Evolutionary conservation across 2,329 filamentous ascomycete species (phyloP), one percentile per base, ranked within the genome.

Genomic region (Colletotrichum melonis): DNA sequence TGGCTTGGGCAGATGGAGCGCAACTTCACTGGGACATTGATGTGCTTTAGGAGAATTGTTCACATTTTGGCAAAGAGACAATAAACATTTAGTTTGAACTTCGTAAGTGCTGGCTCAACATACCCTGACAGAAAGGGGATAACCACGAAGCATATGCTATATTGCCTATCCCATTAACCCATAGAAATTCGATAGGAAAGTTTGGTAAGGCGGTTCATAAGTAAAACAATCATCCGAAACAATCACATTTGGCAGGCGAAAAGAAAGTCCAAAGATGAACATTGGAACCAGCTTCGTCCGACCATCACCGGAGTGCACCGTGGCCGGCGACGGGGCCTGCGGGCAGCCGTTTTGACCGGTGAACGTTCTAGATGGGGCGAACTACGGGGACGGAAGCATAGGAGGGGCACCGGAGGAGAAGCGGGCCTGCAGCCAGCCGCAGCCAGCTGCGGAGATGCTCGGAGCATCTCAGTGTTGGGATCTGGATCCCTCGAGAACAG

Each of bases 381-480:
- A 49, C 42, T n/a, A 49, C 42, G 19, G 67, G 67, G 6, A 52
- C 26, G 28, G 52, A 35, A 22, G 24, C 7, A 3, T n/a, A n/a
- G 60, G 60, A 60, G 35, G 63, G 49, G 32, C 22, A 55, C 46
- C 67, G 67, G 67, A 65, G 46, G 26, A 32, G 22, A 12, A 32
- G 46, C 46, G 66, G 69, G 32, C 30, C 42, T 24, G 32, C 60
- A 26, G 60, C n/a, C 24, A 55, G 38, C 54, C 30, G 42, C 56
- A 24, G 60, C n/a, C 24, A 55, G 38, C 55, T 60, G 55, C 54
- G 67, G 67, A 73, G 55, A 56, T 59, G 24, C 46, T 73, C 70
- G 32, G 67, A 32, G 55, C 49, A 62, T 70, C 32, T 72, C 67
- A 60, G 67, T 46, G 55, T 73, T 60, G 59, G 60, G 19, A 65